Evolutionary conservation across 306 rosid species (phyloP).

Genomic region (Leucaena leucocephala): DNA sequence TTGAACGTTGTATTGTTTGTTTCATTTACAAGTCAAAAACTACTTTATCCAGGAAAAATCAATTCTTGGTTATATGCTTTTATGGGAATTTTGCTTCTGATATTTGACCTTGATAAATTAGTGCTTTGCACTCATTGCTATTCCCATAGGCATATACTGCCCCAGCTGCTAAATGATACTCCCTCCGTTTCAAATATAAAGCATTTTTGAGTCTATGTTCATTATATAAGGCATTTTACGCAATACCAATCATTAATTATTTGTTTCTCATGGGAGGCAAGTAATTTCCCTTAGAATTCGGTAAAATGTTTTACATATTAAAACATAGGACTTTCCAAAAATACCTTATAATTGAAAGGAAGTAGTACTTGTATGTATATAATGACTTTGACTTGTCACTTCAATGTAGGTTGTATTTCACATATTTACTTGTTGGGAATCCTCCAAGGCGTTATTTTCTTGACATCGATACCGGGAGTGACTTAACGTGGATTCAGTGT

Average conservation of each 20-base stretch:
- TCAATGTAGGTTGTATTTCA: conserved; percentile 66
- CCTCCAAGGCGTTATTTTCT: conserved; percentile 78
- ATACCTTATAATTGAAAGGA: background rate
- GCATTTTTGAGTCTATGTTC: background rate
- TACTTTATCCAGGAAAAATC: background rate
- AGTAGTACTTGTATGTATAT: background rate
- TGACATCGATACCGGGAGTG: conserved; percentile 89
- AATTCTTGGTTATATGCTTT: conserved; percentile 2
- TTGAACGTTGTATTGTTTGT: conserved; percentile 14
- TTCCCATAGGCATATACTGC: background rate
- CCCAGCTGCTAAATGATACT: background rate
- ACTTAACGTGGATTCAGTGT: conserved; percentile 86
- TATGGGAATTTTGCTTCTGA: background rate
- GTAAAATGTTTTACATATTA: background rate
- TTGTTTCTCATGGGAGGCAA: background rate
- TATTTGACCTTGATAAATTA: conserved; percentile 6
- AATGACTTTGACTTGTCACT: conserved; percentile 32
- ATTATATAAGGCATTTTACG: background rate
- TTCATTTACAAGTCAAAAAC: conserved; percentile 6
- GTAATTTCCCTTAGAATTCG: background rate
- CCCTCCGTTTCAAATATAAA: background rate
- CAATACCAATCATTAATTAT: background rate
- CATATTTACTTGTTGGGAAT: conserved; percentile 62
- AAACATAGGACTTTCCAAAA: background rate
- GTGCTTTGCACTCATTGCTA: conserved; percentile 13